Conservation (phyloP, 2,329 filamentous ascomycete species). For the Colletotrichum phormii region DNA sequence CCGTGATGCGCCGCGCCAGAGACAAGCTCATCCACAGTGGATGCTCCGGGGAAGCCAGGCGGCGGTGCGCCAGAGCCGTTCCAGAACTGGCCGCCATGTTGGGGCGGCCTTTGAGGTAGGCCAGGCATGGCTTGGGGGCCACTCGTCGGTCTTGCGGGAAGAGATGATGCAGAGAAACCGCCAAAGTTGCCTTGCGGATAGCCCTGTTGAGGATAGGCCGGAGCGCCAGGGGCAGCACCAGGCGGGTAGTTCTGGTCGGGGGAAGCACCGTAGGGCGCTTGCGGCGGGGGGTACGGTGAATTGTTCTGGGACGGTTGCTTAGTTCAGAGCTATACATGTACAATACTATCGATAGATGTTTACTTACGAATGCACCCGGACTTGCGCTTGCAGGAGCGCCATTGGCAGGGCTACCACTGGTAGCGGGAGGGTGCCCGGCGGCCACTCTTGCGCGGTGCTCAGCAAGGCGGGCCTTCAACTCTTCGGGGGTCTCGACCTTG, state of each 20-base stretch:
- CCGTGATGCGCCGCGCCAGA: slow-evolving; percentile 57
- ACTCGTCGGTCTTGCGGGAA: slow-evolving; percentile 59
- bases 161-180: slow-evolving; percentile 53
- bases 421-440: slow-evolving; percentile 63
- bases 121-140: slow-evolving; percentile 52
- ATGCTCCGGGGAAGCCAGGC: slow-evolving; percentile 50
- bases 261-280: slow-evolving; percentile 49
- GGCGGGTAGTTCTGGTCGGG: slow-evolving; percentile 48
- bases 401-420: slow-evolving; percentile 62
- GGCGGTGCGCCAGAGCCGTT: slow-evolving; percentile 40
- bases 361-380: slow-evolving; percentile 70
- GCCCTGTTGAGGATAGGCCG: slow-evolving; percentile 33
- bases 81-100: slow-evolving; percentile 47
- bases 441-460: slow-evolving; percentile 79
- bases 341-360: not conserved
- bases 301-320: slow-evolving; percentile 44
- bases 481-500: slow-evolving; percentile 79
- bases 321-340: slow-evolving; percentile 21
- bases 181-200: slow-evolving; percentile 27
- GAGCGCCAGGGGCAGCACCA: slow-evolving; percentile 37
- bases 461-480: slow-evolving; percentile 83
- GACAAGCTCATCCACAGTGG: slow-evolving; percentile 46
- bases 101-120: slow-evolving; percentile 59
- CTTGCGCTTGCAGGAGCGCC: slow-evolving; percentile 54
- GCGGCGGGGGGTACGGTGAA: slow-evolving; percentile 52